Evolutionary conservation across 768 basidiomycete species (phyloP).

Genomic region (Galerina marginata): DNA sequence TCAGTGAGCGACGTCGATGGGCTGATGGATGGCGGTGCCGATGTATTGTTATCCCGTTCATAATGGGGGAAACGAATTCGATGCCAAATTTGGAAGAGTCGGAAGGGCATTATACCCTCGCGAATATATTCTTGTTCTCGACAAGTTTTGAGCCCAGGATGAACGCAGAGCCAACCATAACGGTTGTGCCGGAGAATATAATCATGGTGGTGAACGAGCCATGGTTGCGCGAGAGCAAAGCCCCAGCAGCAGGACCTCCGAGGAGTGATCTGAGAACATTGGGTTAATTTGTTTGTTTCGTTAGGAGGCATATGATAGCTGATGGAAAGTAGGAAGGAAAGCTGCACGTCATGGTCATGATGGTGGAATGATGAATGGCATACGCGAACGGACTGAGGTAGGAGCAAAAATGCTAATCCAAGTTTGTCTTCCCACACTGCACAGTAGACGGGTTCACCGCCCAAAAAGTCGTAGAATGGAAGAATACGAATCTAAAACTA

Average conservation of each 20-base stretch:
- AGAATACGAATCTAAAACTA: constrained; percentile 1
- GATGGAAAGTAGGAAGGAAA: not conserved
- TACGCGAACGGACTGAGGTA: constrained; percentile 9
- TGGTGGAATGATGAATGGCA: not conserved
- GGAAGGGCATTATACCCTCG: constrained; percentile 44
- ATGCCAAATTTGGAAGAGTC: not conserved
- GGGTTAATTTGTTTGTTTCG: constrained; percentile 4
- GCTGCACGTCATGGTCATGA: not conserved
- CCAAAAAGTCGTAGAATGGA: constrained; percentile 1
- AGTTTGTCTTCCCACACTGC: too few relatives aligned
- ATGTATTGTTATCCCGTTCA: not conserved
- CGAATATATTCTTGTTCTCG: constrained; percentile 47
- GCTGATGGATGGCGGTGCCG: too few relatives aligned
- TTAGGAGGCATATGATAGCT: not conserved
- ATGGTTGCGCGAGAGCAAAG: constrained; percentile 49
- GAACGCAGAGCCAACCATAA: constrained; percentile 63
- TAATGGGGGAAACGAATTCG: not conserved
- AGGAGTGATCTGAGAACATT: constrained; percentile 53
- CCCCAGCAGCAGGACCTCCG: constrained; percentile 69
- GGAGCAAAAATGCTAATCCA: not conserved
- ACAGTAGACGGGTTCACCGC: not conserved
- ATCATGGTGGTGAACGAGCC: constrained; percentile 59
- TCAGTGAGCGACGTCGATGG: too few relatives aligned
- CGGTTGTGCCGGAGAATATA: constrained; percentile 60
- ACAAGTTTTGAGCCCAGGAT: constrained; percentile 55